phyloP scores from a whole-genome alignment of 805 yeast species.

The Cyberlindnera maclurae region DNA sequence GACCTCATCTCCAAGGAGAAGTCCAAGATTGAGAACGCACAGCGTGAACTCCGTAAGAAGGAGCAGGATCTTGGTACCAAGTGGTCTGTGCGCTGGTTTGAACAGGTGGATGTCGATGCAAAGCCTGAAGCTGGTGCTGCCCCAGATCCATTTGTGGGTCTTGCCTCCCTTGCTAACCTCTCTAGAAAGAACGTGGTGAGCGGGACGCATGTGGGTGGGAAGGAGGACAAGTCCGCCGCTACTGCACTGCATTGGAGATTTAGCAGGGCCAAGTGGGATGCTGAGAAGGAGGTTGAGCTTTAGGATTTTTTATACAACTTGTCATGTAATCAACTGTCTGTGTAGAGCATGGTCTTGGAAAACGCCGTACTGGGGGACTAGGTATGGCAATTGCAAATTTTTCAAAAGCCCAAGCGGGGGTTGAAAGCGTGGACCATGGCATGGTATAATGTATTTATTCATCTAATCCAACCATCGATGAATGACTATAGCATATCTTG shows the following conservation, averaged over 20 bases:
- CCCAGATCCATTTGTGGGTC: conserved; percentile 32
- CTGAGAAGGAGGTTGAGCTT: conserved; percentile 48
- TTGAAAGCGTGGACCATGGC: too few species aligned
- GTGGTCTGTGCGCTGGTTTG: conserved; percentile 87
- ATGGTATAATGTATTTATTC: too few species aligned
- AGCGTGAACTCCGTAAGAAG: conserved; percentile 70
- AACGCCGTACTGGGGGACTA: too few species aligned
- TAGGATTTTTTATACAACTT: not conserved
- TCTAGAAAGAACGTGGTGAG: conserved; percentile 62
- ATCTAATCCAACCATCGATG: too few species aligned
- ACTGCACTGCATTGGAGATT: conserved; percentile 66
- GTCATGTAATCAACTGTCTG: not conserved
- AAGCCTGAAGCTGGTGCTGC: conserved; percentile 21
- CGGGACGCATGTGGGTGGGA: conserved; percentile 50
- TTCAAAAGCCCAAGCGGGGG: too few species aligned
- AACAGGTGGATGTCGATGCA: conserved; percentile 34
- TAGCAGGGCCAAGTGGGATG: conserved; percentile 43
- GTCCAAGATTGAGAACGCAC: conserved; percentile 72
- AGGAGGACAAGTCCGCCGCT: conserved; percentile 41
- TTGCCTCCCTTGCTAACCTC: conserved; percentile 44
- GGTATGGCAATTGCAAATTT: too few species aligned
- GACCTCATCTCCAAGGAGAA: conserved; percentile 71
- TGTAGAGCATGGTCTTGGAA: too few species aligned
- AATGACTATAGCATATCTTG: too few species aligned
- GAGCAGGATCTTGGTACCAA: conserved; percentile 56